Base-by-base conservation (phyloP, 805 yeast species). In the Hanseniaspora lachancei region DNA sequence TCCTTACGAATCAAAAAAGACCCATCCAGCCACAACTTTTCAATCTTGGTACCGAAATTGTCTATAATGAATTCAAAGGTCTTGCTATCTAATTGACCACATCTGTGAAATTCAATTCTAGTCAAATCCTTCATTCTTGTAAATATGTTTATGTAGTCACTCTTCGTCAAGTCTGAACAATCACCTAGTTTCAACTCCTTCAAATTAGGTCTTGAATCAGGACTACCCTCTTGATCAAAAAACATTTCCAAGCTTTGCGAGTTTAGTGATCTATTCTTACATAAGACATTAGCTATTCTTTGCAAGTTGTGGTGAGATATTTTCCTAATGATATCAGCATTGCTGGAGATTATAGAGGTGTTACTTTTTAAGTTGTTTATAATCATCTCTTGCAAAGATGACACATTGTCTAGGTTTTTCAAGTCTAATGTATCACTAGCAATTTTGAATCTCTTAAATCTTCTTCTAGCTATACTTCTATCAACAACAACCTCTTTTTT, bases 51-150 rank as follows among this genome's bases (percentile, higher is more conserved):
- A 4, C 52, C 48, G 43, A 91, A 71, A 59, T 86, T 82, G 10
- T 78, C 70, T 5, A 78, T 76, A 58, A 77, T 79, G 64, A 87
- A 84, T 18, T 72, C 64, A 57, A 93, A 66, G 57, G 84, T 83
- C 59, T 83, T 89, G 64, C 86, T 86, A 62, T 84, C 88, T 42
- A 93, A 70, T 61, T 86, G 89, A 5, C 98, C 98, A 72, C 97
- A 91, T 97, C 89, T 91, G 57, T 81, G 80, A 47, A 93, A 70
- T 0, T 82, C 82, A 46, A 93, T 66, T 1, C 73, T 67, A 60
- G 77, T 81, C 3, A 93, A 59, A 29, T 82, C 74, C 0, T 96
- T 96, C 61, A 96, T 86, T 65, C 71, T 84, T 0, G 95, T 74
- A 0, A 89, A 89, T 40, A 93, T 79, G 60, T 80, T 74, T 61